Percentiles rank a stretch among this genome's conserved stretches.
These are phyloP conservation scores for Colletotrichum tropicicola DNA, from an alignment of 2,329 filamentous ascomycete species.

Conservation along the genomic window DNA sequence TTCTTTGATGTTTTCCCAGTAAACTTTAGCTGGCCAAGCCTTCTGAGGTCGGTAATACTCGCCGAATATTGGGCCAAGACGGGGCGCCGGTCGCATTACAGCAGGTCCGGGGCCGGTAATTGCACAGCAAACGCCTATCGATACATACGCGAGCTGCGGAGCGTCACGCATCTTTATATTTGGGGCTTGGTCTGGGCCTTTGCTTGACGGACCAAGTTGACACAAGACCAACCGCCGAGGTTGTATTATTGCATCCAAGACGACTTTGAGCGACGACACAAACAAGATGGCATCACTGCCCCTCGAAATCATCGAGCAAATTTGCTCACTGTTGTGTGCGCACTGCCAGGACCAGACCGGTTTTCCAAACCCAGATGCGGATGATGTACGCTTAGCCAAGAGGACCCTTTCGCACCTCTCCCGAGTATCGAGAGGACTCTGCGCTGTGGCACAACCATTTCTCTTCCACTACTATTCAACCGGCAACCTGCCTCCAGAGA, in stretches of 20 bases:
- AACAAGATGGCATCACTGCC: slow-evolving; percentile 11
- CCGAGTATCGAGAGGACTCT: slow-evolving; percentile 14
- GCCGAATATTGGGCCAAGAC: background rate
- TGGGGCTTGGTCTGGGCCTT: background rate
- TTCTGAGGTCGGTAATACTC: background rate
- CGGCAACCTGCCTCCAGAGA: background rate
- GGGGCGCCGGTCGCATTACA: background rate
- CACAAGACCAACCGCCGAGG: no score
- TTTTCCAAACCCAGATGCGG: background rate
- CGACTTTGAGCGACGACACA: background rate
- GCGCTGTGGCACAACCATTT: slow-evolving; percentile 16
- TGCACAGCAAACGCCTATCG: background rate
- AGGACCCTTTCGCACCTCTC: background rate
- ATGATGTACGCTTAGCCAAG: background rate
- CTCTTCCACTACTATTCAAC: slow-evolving; percentile 17
- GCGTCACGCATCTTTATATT: background rate
- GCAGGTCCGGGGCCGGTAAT: background rate
- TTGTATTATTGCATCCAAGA: background rate
- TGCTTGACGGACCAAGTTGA: no score
- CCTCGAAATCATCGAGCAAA: slow-evolving; percentile 16
- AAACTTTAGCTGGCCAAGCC: background rate
- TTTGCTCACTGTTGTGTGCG: slow-evolving; percentile 7
- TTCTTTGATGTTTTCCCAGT: background rate
- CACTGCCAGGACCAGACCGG: background rate
- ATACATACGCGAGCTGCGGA: no score